Conservation (phyloP, 2,329 filamentous ascomycete species). For the Aspergillus thermomutatus region DNA sequence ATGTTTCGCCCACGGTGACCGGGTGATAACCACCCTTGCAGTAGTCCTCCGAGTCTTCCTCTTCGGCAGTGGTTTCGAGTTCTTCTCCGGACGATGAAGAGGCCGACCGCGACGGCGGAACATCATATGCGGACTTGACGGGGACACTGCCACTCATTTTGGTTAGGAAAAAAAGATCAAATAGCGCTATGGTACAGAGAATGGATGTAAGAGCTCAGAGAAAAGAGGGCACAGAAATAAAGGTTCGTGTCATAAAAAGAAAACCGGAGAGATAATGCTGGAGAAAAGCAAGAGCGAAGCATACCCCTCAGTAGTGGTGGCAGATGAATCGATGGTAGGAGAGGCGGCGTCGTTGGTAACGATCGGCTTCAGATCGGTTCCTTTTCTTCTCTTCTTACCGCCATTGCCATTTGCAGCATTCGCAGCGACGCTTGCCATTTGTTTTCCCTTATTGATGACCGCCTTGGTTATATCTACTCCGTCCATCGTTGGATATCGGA, state of each 20-base stretch:
- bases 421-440: constrained; percentile 52
- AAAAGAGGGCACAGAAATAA: constrained; percentile 6
- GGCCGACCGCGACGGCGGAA: constrained; percentile 67
- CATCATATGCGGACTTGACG: constrained; percentile 38
- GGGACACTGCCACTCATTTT: constrained; percentile 17
- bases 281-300: constrained; percentile 10
- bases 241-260: background rate
- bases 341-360: constrained; percentile 58
- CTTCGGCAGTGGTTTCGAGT: constrained; percentile 88
- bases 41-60: constrained; percentile 98
- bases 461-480: constrained; percentile 62
- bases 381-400: constrained; percentile 64
- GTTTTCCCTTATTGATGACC: constrained; percentile 64
- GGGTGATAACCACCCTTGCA: constrained; percentile 99
- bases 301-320: constrained; percentile 47
- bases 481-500: constrained; percentile 51
- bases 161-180: constrained; percentile 6
- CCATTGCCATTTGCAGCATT: constrained; percentile 52
- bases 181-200: constrained; percentile 3
- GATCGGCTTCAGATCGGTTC: constrained; percentile 62
- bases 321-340: constrained; percentile 38
- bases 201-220: constrained; percentile 1
- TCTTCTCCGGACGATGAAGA: constrained; percentile 78
- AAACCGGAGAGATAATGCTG: background rate
- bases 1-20: constrained; percentile 88